Percentiles rank a stretch among this genome's conserved stretches.
phyloP scores from a whole-genome alignment of 768 basidiomycete species.

The Lactarius quietus region DNA sequence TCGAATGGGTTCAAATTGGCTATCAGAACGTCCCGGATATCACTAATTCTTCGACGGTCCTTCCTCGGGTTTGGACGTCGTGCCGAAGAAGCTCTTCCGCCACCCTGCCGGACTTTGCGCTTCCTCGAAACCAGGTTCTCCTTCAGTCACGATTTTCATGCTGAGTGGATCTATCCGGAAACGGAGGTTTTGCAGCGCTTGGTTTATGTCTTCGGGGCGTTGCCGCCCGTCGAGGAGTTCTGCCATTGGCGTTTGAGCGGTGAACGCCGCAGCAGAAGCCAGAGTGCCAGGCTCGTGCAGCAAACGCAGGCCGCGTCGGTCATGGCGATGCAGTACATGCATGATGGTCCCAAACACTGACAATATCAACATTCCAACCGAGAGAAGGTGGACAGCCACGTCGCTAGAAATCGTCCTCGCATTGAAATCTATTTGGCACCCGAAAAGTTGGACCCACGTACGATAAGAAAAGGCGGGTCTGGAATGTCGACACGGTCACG shows the following conservation, averaged over 20 bases:
- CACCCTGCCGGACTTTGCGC: slow-evolving; percentile 20
- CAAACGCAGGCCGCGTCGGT: slow-evolving; percentile 43
- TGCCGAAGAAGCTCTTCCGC: background rate
- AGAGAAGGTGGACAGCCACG: too few species aligned
- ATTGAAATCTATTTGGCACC: background rate
- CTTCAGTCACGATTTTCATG: slow-evolving; percentile 52
- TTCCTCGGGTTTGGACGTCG: background rate
- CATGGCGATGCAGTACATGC: slow-evolving; percentile 46
- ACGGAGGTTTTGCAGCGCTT: too few species aligned
- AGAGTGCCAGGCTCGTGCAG: slow-evolving; percentile 50
- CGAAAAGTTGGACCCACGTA: slow-evolving; percentile 27
- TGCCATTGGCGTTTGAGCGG: slow-evolving; percentile 48
- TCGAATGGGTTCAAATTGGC: background rate
- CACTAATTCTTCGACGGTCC: background rate
- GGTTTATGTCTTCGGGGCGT: slow-evolving; percentile 36
- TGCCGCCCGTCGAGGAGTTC: slow-evolving; percentile 43
- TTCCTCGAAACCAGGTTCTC: slow-evolving; percentile 44
- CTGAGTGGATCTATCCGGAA: slow-evolving; percentile 49
- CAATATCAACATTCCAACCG: too few species aligned
- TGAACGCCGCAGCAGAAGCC: slow-evolving; percentile 53
- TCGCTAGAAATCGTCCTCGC: slow-evolving; percentile 28
- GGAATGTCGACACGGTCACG: slow-evolving; percentile 42
- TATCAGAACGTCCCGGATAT: background rate
- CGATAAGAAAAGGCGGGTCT: slow-evolving; percentile 48
- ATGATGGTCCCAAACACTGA: too few species aligned